phyloP scores from a whole-genome alignment of 768 basidiomycete genomes.

The Leccinellum albellum region DNA sequence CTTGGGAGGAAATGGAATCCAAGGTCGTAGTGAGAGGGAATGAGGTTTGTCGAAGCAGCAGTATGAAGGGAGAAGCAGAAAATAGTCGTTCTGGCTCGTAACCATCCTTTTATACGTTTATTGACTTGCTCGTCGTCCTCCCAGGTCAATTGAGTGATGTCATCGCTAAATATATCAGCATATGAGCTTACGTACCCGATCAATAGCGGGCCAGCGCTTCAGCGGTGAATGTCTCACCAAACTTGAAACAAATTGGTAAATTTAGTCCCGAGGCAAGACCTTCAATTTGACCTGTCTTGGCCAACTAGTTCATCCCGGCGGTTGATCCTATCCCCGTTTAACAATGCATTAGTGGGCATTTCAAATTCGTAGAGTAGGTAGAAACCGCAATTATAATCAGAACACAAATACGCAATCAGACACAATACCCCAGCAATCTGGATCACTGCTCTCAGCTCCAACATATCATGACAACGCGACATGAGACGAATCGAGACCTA shows the following conservation, averaged over 20 bases:
- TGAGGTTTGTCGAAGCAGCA: neutral
- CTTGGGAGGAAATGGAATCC: neutral
- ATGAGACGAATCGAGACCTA: constrained; percentile 43
- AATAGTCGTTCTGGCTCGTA: neutral
- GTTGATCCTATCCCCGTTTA: neutral
- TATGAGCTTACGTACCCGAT: neutral
- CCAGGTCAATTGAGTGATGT: neutral
- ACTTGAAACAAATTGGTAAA: neutral
- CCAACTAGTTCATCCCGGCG: neutral
- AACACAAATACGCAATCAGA: too few relatives aligned
- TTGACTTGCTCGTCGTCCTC: too few relatives aligned
- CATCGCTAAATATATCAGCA: neutral
- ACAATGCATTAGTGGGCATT: neutral
- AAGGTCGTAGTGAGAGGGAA: neutral
- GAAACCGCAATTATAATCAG: neutral
- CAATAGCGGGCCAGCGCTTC: neutral
- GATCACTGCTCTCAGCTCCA: neutral
- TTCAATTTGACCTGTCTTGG: neutral
- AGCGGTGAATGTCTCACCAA: too few relatives aligned
- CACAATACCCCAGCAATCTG: too few relatives aligned
- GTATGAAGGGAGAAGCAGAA: neutral
- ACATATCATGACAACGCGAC: constrained; percentile 15
- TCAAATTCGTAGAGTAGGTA: neutral
- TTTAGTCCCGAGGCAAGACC: neutral
- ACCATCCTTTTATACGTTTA: neutral